Conservation (phyloP, 1,139 yeast genomes). For the Lodderomyces theae region DNA sequence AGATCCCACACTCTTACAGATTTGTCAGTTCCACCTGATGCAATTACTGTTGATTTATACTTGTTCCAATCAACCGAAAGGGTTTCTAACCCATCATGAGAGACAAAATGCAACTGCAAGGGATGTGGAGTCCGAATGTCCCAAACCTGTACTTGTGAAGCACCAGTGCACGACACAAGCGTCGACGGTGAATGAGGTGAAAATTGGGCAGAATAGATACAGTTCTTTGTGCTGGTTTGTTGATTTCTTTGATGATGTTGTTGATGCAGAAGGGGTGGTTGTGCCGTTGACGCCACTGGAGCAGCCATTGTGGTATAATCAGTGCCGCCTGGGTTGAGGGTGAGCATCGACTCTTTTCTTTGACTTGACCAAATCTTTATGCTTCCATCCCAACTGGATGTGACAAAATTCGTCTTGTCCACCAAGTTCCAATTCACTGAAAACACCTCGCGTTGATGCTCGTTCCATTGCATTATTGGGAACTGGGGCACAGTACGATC, state of each 20-base stretch:
- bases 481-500: conserved; percentile 65
- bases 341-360: conserved; percentile 56
- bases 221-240: conserved; percentile 38
- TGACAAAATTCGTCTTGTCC: conserved; percentile 67
- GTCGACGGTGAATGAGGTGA: conserved; percentile 82
- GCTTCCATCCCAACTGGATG: conserved; percentile 92
- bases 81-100: conserved; percentile 81
- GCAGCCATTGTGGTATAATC: conserved; percentile 29
- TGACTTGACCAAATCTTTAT: conserved; percentile 72
- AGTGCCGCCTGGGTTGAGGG: conserved; percentile 43
- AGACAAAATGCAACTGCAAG: conserved; percentile 58
- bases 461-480: conserved; percentile 77
- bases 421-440: conserved; percentile 84
- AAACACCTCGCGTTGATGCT: conserved; percentile 85
- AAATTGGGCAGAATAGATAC: conserved; percentile 76
- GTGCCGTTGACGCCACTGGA: conserved; percentile 22
- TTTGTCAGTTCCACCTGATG: conserved; percentile 89
- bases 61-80: conserved; percentile 88
- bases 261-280: conserved; percentile 35
- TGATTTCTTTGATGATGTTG: conserved; percentile 24
- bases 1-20: conserved; percentile 84
- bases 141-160: conserved; percentile 78
- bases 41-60: conserved; percentile 73
- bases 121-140: conserved; percentile 72
- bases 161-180: conserved; percentile 74